Conservation (phyloP, 352 stramenopile species). For the Phytophthora podocarpi region DNA sequence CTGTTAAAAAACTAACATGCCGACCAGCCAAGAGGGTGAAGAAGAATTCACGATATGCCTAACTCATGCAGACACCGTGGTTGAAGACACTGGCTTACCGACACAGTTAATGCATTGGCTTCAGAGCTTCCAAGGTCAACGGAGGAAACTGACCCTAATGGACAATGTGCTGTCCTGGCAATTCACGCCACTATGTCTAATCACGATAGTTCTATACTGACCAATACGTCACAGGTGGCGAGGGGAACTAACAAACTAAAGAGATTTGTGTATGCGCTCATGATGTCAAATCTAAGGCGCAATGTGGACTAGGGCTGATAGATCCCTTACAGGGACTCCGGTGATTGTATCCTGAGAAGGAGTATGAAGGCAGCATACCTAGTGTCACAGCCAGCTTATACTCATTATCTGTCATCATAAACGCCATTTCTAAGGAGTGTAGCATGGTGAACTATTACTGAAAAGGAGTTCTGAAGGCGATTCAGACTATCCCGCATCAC, state of each 20-base stretch:
- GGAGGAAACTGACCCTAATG: too few relatives aligned
- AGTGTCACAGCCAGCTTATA: conserved; percentile 7
- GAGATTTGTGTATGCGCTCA: background rate
- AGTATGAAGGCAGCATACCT: too few relatives aligned
- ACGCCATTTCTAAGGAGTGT: background rate
- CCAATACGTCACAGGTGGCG: background rate
- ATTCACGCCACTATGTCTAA: background rate
- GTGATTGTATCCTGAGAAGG: background rate
- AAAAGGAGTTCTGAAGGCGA: conserved; percentile 4
- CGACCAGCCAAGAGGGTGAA: too few relatives aligned
- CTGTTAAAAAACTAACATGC: too few relatives aligned
- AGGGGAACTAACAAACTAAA: background rate
- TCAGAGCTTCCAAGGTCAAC: too few relatives aligned
- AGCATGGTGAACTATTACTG: conserved; percentile 2
- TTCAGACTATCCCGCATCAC: background rate
- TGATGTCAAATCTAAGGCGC: background rate
- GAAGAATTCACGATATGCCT: too few relatives aligned
- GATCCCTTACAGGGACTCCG: background rate
- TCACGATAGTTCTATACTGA: background rate
- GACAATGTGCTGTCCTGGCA: background rate
- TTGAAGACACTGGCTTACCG: too few relatives aligned
- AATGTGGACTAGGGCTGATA: background rate
- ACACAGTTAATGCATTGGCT: too few relatives aligned
- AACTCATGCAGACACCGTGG: too few relatives aligned
- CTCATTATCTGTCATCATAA: conserved; percentile 1